Conservation (phyloP, 2,329 filamentous ascomycete genomes). For the Madurella mycetomatis region DNA sequence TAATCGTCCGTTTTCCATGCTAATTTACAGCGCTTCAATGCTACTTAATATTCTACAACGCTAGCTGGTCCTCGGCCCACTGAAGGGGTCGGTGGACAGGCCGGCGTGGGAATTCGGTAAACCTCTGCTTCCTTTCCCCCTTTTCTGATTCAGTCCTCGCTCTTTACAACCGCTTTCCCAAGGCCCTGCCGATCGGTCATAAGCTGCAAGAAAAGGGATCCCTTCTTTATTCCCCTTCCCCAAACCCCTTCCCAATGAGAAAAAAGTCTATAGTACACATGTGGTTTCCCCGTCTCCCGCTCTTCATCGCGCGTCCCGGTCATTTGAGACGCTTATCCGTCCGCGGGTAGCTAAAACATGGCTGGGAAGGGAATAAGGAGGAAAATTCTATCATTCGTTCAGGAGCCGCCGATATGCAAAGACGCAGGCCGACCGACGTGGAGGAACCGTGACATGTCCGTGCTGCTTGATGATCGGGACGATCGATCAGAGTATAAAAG, state of each 20-base stretch:
- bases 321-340: not conserved
- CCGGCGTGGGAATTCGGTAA: too few species aligned
- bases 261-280: conserved; percentile 16
- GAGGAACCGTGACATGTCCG: conserved; percentile 2
- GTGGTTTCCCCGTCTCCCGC: not conserved
- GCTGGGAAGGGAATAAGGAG: not conserved
- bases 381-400: conserved; percentile 16
- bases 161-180: not conserved
- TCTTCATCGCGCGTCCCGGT: not conserved
- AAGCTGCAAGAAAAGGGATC: not conserved
- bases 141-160: not conserved
- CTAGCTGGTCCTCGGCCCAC: too few species aligned
- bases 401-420: conserved; percentile 18
- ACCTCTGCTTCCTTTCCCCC: not conserved
- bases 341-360: not conserved
- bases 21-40: conserved; percentile 9
- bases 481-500: conserved; percentile 9
- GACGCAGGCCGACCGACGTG: conserved; percentile 11
- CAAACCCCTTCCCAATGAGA: not conserved
- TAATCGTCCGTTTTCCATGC: not conserved
- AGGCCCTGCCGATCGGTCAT: not conserved
- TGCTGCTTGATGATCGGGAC: conserved; percentile 2
- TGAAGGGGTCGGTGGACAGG: too few species aligned
- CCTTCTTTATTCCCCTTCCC: not conserved
- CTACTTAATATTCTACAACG: not conserved